Conservation (phyloP, 208 protist species). For the Leishmania tarentolae region DNA sequence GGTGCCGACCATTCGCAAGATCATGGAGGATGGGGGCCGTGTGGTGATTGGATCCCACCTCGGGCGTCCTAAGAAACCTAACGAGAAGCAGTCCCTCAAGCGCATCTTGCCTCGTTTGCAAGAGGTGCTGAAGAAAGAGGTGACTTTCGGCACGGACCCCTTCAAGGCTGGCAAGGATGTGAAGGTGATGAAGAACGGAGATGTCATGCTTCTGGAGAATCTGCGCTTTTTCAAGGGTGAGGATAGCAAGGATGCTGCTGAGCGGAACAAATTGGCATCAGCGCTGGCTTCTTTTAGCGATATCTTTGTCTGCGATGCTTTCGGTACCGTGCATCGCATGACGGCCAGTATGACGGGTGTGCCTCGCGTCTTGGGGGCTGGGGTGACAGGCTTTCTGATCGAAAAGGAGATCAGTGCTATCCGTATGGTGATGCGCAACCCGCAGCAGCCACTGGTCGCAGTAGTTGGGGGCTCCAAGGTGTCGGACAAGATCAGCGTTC, state of each 20-base stretch:
- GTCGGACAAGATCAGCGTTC: conserved; percentile 99
- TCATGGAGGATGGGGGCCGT: conserved; percentile 88
- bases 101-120: conserved; percentile 92
- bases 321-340: conserved; percentile 99
- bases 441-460: conserved; percentile 92
- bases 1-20: conserved; percentile 97
- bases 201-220: conserved; percentile 99
- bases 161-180: conserved; percentile 58
- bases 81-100: conserved; percentile 90
- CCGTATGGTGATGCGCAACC: conserved; percentile 93
- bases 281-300: conserved; percentile 95
- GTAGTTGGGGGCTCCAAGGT: conserved; percentile 98
- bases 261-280: conserved; percentile 78
- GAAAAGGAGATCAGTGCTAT: conserved; percentile 99
- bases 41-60: conserved; percentile 97
- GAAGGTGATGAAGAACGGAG: conserved; percentile 81
- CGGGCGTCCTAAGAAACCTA: conserved; percentile 97
- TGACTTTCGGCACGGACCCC: conserved; percentile 64
- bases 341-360: conserved; percentile 95
- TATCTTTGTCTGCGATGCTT: conserved; percentile 99
- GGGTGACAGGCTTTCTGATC: conserved; percentile 99
- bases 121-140: conserved; percentile 82
- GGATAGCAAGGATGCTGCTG: conserved; percentile 89
- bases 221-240: conserved; percentile 99
- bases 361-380: conserved; percentile 84